Evolutionary conservation across 768 basidiomycete genomes (phyloP), one percentile per base, ranked within the genome.

Genomic region (Phanerochaete sordida): DNA sequence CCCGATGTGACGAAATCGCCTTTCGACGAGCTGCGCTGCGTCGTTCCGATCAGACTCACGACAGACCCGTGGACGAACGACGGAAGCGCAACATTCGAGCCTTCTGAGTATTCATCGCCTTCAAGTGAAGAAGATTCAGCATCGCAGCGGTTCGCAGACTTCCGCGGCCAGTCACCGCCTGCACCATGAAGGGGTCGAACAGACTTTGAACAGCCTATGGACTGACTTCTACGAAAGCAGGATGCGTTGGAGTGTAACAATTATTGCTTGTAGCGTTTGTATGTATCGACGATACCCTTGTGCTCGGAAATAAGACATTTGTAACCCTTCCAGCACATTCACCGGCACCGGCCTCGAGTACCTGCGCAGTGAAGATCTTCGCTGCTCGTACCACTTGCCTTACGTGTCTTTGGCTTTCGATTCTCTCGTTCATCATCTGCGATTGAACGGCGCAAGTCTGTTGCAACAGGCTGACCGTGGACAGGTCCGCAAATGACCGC

Each of bases 1-100:
- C 77, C 79, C 12, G 85, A 90, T 58, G 77, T 78, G 19, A 65
- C 69, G 19, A 83, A 81, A 65, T 76, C 81, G 1, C 76, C 81
- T 0, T 88, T 90, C 69, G 71, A 68, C 46, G 86, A 88, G 47
- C 71, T 88, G 45, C 82, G 88, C 11, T 77, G 80, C 56, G 77
- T 81, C 19, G 75, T 90, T n/a, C 87, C 87, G 5, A 73, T 91
- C 21, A 81, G 81, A 13, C 73, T 91, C 11, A 80, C 82, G 6
- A 90, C 90, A 4, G 86, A 91, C 63, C 68, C 77, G 2, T 89
- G 81, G 79, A 75, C 71, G 69, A 39, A 75, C 68, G 62, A 77
- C 74, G 59, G 74, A 60, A 63, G 65, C 21, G 66, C 68, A 11
- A 31, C 60, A n/a, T 44, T 62, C 8, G 60, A 57, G 37, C 51